phyloP scores from a whole-genome alignment of 2,329 filamentous ascomycete genomes.

The Hawksworthiomyces lignivorus region DNA sequence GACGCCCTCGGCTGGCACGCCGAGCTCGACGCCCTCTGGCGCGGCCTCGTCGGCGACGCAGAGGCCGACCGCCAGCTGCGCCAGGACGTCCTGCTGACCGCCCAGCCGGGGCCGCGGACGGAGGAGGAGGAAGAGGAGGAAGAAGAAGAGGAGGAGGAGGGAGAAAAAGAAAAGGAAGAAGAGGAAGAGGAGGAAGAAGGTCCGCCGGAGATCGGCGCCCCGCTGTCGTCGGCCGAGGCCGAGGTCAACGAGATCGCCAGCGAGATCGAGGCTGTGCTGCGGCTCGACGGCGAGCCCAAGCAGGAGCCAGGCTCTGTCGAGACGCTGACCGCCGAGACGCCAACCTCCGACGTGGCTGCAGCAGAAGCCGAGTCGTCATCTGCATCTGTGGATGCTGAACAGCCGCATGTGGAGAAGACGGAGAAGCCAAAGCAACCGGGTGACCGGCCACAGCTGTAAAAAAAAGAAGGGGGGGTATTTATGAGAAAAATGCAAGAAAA shows the following conservation, averaged over 20 bases:
- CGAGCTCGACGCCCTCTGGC: constrained; percentile 74
- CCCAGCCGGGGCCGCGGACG: constrained; percentile 33
- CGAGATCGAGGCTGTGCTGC: constrained; percentile 11
- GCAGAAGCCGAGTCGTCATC: too few species aligned
- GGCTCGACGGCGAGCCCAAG: constrained; percentile 6
- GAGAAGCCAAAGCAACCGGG: constrained; percentile 1
- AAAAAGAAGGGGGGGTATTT: too few species aligned
- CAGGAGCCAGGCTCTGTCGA: too few species aligned
- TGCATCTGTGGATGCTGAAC: too few species aligned
- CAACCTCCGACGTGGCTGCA: too few species aligned
- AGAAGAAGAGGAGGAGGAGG: background rate
- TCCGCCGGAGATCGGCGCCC: constrained; percentile 8
- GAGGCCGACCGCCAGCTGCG: constrained; percentile 44
- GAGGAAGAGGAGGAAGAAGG: background rate
- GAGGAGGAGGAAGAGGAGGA: background rate
- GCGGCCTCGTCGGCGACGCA: constrained; percentile 54
- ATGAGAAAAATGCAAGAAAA: too few species aligned
- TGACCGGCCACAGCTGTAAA: constrained; percentile 7
- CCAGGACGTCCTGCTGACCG: constrained; percentile 29
- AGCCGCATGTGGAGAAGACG: background rate
- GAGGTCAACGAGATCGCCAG: constrained; percentile 13
- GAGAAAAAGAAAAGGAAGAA: background rate
- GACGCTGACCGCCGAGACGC: too few species aligned
- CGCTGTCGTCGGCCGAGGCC: constrained; percentile 7
- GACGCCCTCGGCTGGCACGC: constrained; percentile 75